These are phyloP conservation scores for Aegilops bicornis DNA, from an alignment of 176 grass and related monocot species.

Conservation along the genomic window DNA sequence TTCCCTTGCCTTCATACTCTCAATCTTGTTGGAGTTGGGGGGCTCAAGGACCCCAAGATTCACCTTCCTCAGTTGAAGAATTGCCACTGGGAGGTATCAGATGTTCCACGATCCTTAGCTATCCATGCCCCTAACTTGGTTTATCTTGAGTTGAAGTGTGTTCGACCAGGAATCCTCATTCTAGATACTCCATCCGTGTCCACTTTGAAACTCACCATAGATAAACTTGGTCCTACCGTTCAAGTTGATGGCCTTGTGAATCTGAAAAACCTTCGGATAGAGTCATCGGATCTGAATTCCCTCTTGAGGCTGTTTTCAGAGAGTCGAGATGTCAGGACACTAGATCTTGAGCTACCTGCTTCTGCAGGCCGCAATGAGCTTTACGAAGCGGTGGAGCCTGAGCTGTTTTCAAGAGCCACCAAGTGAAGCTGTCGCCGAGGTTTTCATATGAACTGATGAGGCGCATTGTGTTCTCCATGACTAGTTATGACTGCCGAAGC, in stretches of 20 bases:
- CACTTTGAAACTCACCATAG: conserved; percentile 54
- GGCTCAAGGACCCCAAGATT: conserved; percentile 64
- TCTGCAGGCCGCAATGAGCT: conserved; percentile 29
- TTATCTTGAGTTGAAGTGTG: conserved; percentile 67
- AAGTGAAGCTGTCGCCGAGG: conserved; percentile 54
- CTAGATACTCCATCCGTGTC: conserved; percentile 50
- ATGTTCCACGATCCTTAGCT: conserved; percentile 46
- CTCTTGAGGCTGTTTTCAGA: conserved; percentile 31
- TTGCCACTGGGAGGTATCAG: conserved; percentile 67
- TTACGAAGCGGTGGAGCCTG: conserved; percentile 20
- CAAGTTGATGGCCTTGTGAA: conserved; percentile 35
- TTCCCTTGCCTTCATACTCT: conserved; percentile 74
- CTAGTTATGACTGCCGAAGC: conserved; percentile 16
- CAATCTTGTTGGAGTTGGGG: conserved; percentile 67
- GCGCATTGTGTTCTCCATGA: neutral
- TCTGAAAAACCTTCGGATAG: conserved; percentile 50
- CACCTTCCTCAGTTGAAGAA: conserved; percentile 57
- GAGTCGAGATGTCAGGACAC: conserved; percentile 24
- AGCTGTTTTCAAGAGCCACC: conserved; percentile 35
- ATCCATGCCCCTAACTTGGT: conserved; percentile 54
- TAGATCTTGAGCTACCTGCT: conserved; percentile 48
- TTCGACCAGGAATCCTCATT: conserved; percentile 53
- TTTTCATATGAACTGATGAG: conserved; percentile 46
- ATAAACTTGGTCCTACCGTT: conserved; percentile 35
- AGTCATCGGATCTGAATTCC: conserved; percentile 36